Conservation (phyloP, 495 filamentous ascomycete species). For the Xylaria castorea region DNA sequence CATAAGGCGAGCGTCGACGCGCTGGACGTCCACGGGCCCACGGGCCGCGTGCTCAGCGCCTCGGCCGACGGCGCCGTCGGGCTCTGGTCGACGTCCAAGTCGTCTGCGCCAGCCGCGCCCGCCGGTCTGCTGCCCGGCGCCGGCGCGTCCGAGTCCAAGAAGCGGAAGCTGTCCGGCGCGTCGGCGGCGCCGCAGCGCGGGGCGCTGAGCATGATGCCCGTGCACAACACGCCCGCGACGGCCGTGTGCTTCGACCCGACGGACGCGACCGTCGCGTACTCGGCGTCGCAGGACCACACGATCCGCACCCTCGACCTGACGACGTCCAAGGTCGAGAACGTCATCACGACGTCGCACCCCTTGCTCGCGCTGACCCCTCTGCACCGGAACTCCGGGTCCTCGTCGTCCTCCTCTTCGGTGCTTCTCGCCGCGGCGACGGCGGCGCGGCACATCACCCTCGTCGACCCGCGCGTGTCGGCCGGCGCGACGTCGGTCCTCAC, state of each 20-base stretch:
- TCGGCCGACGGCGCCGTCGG: slow-evolving; percentile 80
- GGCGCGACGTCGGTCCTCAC: slow-evolving; percentile 81
- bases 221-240: slow-evolving; percentile 75
- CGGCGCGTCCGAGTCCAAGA: slow-evolving; percentile 67
- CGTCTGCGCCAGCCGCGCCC: slow-evolving; percentile 73
- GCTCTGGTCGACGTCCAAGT: slow-evolving; percentile 81
- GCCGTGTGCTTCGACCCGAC: slow-evolving; percentile 81
- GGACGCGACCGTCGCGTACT: slow-evolving; percentile 89
- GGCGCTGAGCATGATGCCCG: slow-evolving; percentile 72
- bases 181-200: slow-evolving; percentile 75
- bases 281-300: slow-evolving; percentile 85
- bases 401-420: slow-evolving; percentile 44
- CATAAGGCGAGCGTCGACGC: slow-evolving; percentile 78
- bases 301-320: slow-evolving; percentile 90
- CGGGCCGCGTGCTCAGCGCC: slow-evolving; percentile 80
- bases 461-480: slow-evolving; percentile 82
- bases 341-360: slow-evolving; percentile 79
- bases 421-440: slow-evolving; percentile 85
- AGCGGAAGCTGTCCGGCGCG: slow-evolving; percentile 68
- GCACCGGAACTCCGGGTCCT: slow-evolving; percentile 51
- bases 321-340: slow-evolving; percentile 74
- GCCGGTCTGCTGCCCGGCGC: slow-evolving; percentile 68
- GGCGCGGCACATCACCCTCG: slow-evolving; percentile 85
- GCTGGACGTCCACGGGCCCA: slow-evolving; percentile 75
- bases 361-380: slow-evolving; percentile 78